These are phyloP conservation scores for Tolypocladium nubicola DNA, from an alignment of 2,329 filamentous ascomycete species.

Conservation along the genomic window DNA sequence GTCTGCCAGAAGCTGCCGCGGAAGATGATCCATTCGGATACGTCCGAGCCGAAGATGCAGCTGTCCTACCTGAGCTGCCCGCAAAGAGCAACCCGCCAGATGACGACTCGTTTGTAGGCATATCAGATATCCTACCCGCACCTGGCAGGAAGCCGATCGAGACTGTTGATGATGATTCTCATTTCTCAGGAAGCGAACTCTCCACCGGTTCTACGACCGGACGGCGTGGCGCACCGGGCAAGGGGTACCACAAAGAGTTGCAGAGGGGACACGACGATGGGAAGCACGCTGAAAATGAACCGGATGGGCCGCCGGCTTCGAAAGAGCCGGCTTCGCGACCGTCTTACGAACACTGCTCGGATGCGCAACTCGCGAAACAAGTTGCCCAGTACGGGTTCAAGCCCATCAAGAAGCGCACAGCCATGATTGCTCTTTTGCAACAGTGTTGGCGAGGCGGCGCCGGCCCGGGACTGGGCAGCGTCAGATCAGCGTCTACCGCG, in stretches of 20 bases:
- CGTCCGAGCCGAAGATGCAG: constrained; percentile 6
- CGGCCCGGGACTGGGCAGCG: not conserved
- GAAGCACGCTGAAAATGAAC: not conserved
- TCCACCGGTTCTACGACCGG: constrained; percentile 5
- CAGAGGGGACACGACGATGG: not conserved
- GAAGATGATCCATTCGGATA: constrained; percentile 31
- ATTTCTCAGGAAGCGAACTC: constrained; percentile 11
- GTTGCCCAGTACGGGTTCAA: constrained; percentile 63
- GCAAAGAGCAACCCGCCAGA: not conserved
- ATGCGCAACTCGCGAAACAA: constrained; percentile 50
- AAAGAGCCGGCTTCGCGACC: constrained; percentile 25
- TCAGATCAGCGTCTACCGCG: not conserved
- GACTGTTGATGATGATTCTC: constrained; percentile 4
- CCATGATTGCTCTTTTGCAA: constrained; percentile 60
- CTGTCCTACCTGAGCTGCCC: not conserved
- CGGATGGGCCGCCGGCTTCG: not conserved
- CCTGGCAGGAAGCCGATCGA: constrained; percentile 1
- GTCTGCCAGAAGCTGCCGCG: constrained; percentile 9
- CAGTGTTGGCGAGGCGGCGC: constrained; percentile 54
- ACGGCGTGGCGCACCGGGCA: not conserved
- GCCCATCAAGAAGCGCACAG: constrained; percentile 52
- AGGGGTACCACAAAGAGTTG: not conserved
- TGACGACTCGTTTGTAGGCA: constrained; percentile 11
- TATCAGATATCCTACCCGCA: constrained; percentile 13
- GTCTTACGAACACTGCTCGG: constrained; percentile 50